Conservation (phyloP, 1,284 basidiomycete genomes). For the Papiliotrema nemorosa region DNA sequence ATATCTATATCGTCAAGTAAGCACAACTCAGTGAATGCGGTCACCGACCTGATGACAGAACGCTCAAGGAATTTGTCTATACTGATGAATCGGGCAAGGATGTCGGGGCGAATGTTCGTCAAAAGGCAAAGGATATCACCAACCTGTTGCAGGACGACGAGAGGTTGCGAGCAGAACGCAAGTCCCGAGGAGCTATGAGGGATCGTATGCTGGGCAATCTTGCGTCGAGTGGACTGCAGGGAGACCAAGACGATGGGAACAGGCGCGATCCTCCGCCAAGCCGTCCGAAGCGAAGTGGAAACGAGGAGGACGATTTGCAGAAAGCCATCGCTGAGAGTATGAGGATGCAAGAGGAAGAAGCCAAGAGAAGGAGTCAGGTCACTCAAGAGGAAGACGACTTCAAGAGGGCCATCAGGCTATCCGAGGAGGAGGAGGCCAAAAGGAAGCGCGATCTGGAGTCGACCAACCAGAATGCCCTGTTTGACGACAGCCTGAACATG, state of each 20-base stretch:
- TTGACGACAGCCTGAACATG: slow-evolving; percentile 79
- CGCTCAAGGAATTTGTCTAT: slow-evolving; percentile 97
- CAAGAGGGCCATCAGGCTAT: slow-evolving; percentile 70
- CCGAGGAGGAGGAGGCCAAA: slow-evolving; percentile 80
- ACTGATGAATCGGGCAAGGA: slow-evolving; percentile 95
- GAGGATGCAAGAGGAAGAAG: slow-evolving; percentile 69
- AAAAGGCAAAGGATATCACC: slow-evolving; percentile 99
- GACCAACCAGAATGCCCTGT: slow-evolving; percentile 69
- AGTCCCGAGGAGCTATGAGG: slow-evolving; percentile 79
- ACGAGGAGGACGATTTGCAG: slow-evolving; percentile 76
- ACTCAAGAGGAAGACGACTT: slow-evolving; percentile 66
- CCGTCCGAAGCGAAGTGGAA: slow-evolving; percentile 14
- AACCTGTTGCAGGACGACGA: slow-evolving; percentile 88
- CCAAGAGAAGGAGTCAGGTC: slow-evolving; percentile 53
- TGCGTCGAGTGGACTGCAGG: slow-evolving; percentile 45
- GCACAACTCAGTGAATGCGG: too few relatives aligned
- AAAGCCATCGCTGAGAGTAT: slow-evolving; percentile 85
- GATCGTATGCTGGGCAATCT: slow-evolving; percentile 81
- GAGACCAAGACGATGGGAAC: slow-evolving; percentile 52
- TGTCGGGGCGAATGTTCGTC: slow-evolving; percentile 95
- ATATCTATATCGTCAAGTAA: slow-evolving; percentile 91
- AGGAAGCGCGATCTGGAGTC: slow-evolving; percentile 67
- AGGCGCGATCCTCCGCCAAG: background rate
- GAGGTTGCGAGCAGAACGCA: slow-evolving; percentile 79
- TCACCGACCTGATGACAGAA: slow-evolving; percentile 53